A percentile compares a stretch with the other conserved stretches of the same genome.
phyloP scores from a whole-genome alignment of 441 rosid genomes.

The Populus hybrid region DNA sequence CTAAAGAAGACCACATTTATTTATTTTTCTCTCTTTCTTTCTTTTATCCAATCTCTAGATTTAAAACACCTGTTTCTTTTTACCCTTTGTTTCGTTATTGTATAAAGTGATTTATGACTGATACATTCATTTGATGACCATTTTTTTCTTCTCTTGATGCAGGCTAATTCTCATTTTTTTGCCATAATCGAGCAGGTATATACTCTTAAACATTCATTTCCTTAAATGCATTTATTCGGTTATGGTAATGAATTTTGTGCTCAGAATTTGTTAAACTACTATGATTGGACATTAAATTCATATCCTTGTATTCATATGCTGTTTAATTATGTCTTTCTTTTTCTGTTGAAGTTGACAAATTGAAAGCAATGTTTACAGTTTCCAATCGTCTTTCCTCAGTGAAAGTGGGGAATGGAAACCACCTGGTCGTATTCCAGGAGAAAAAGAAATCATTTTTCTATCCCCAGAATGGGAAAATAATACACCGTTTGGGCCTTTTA shows the following conservation, averaged over 20 bases:
- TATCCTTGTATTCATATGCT: conserved; percentile 1
- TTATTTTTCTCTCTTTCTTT: no score
- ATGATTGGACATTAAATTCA: not conserved
- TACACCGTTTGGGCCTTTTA: not conserved
- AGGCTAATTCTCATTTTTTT: conserved; percentile 98
- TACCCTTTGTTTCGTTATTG: no score
- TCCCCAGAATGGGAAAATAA: not conserved
- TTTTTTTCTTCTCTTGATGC: conserved; percentile 28
- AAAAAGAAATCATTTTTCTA: not conserved
- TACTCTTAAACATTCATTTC: not conserved
- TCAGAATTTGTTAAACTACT: not conserved
- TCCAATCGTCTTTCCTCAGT: no score
- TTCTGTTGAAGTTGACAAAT: not conserved
- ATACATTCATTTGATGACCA: no score
- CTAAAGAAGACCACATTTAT: no score
- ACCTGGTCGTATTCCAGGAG: no score
- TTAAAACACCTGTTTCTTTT: no score
- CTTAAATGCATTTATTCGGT: not conserved
- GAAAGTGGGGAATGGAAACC: no score
- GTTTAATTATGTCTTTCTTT: conserved; percentile 15
- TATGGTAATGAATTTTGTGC: conserved; percentile 5
- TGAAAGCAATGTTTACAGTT: not conserved
- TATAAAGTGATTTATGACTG: no score
- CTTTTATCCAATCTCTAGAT: no score
- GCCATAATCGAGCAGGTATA: conserved; percentile 94